Base-by-base conservation (phyloP, 768 basidiomycete species). In the Nidula microcarpa region DNA sequence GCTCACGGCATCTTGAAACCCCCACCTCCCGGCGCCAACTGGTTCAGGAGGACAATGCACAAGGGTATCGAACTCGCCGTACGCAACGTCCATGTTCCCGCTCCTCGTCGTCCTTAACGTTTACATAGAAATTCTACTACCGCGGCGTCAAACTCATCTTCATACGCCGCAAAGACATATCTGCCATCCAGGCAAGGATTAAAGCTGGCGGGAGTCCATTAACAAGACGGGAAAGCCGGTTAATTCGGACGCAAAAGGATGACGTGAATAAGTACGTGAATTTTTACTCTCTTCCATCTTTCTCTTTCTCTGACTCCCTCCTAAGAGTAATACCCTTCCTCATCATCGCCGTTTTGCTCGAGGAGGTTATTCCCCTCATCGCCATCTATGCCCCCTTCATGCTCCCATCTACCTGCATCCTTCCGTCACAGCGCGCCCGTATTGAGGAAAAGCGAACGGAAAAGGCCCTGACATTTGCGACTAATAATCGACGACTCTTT, bases 331-430 rank as follows among this genome's bases (percentile, higher is more conserved):
- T 92, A 3, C 92, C 92, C 0, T 94, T 94, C 70, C 63, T 91
- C 7, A 59, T 89, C 59, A 82, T 92, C 54, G 77, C 91, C 32
- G 64, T 90, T 30, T 65, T 93, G 11, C 72, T 91, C 1, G 92
- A 94, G 66, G 92, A 94, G 67, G 65, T 88, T 34, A 81, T 94
- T 52, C 92, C 92, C 11, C 76, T 94, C 56, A 81, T 93, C 56
- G 90, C 90, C 30, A 81, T 94, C 55, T 94, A 90, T 62, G 85
- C 82, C n/a, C 92, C 92, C 1, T 82, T 80, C 63, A 78, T 91
- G 73, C 81, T 94, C 30, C 92, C 92, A 0, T 93, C 91, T 2
- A 94, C 92, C 0, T 93, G 91, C 63, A 77, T 94, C 51, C 79
- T 94, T 5, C 89, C 92, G 1, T 85, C 87, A 10, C 92, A 94